These are phyloP conservation scores for Nicotiana rustica DNA, from an alignment of 305 asterid genomes.

Conservation along the genomic window DNA sequence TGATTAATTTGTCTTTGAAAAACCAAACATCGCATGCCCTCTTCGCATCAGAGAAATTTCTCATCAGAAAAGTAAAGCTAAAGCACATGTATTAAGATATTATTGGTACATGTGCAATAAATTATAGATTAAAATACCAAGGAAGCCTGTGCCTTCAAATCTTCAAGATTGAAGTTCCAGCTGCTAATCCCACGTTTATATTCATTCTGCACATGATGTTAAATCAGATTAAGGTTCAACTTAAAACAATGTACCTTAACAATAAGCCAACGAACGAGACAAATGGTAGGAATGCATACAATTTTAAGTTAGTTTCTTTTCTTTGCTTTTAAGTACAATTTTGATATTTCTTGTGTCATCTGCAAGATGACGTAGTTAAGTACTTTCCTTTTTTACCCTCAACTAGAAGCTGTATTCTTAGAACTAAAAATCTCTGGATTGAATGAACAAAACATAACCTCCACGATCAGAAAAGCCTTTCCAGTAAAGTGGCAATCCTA, in stretches of 20 bases:
- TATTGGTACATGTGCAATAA: background rate
- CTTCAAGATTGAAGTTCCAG: slow-evolving; percentile 45
- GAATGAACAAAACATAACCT: background rate
- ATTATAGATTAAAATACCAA: slow-evolving; percentile 36
- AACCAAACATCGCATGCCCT: background rate
- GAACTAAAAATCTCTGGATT: background rate
- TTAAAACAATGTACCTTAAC: slow-evolving; percentile 27
- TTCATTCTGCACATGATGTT: slow-evolving; percentile 38
- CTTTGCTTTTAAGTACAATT: slow-evolving; percentile 16
- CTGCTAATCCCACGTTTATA: slow-evolving; percentile 44
- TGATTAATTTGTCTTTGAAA: background rate
- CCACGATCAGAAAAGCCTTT: background rate
- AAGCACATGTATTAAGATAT: background rate
- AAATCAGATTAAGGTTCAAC: slow-evolving; percentile 13
- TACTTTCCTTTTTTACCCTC: background rate
- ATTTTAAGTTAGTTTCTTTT: background rate
- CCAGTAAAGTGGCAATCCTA: no score
- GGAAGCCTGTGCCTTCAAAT: slow-evolving; percentile 45
- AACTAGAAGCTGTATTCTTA: background rate
- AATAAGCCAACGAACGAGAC: slow-evolving; percentile 14
- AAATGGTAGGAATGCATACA: background rate
- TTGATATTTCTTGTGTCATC: background rate
- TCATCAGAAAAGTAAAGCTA: background rate
- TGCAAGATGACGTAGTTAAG: slow-evolving; percentile 2
- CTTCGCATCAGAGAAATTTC: background rate